A percentile compares a stretch with the other conserved stretches of the same genome.
These are phyloP conservation scores for Pyrus betulifolia DNA, from an alignment of 306 rosid genomes.

Conservation along the genomic window DNA sequence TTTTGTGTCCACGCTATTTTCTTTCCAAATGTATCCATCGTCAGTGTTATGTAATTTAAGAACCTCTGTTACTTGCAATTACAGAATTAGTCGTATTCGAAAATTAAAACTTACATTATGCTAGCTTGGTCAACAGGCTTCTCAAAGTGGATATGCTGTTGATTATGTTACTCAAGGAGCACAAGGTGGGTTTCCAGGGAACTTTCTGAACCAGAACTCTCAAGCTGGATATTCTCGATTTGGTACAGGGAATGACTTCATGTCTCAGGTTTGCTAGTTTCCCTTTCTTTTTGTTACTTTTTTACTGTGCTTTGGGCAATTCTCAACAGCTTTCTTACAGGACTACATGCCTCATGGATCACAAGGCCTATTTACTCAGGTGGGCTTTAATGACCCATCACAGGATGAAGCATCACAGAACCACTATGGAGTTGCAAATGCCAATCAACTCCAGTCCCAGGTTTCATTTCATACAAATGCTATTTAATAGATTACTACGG, in stretches of 20 bases:
- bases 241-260: slow-evolving; percentile 88
- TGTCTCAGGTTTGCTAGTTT: slow-evolving; percentile 75
- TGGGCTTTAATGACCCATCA: slow-evolving; percentile 77
- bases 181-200: slow-evolving; percentile 94
- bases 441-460: slow-evolving; percentile 95
- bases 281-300: not conserved
- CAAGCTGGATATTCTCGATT: slow-evolving; percentile 96
- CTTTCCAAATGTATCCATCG: not conserved
- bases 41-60: not conserved
- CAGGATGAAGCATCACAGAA: slow-evolving; percentile 84
- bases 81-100: not conserved
- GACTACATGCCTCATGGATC: slow-evolving; percentile 94
- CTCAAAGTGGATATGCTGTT: slow-evolving; percentile 91
- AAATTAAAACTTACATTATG: not conserved
- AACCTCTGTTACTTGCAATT: not conserved
- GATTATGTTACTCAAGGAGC: slow-evolving; percentile 93
- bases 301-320: not conserved
- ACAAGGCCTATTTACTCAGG: slow-evolving; percentile 92
- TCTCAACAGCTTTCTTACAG: slow-evolving; percentile 34
- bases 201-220: slow-evolving; percentile 80
- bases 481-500: not conserved
- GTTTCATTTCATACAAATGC: slow-evolving; percentile 33
- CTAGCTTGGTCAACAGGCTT: slow-evolving; percentile 46
- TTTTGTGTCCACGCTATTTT: not conserved
- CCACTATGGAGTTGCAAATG: slow-evolving; percentile 67